These are phyloP conservation scores for Diplodia intermedia DNA, from an alignment of 2,329 filamentous ascomycete species.

Conservation along the genomic window DNA sequence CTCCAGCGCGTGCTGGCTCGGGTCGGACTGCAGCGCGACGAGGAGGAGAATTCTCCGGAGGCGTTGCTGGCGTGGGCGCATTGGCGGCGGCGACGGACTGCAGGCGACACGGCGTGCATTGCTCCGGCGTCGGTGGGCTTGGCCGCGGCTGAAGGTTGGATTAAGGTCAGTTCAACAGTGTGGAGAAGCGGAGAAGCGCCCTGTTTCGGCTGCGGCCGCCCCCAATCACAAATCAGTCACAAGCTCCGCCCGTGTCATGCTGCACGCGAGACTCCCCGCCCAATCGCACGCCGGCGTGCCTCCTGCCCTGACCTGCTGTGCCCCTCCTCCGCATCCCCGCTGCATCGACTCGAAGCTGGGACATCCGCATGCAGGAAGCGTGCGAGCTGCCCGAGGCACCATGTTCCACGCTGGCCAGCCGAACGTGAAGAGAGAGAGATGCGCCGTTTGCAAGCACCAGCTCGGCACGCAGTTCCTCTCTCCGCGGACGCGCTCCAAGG, in stretches of 20 bases:
- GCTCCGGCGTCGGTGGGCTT: slow-evolving; percentile 10
- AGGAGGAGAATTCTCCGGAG: slow-evolving; percentile 12
- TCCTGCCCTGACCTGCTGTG: slow-evolving; percentile 4
- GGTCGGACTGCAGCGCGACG: background rate
- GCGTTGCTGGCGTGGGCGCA: background rate
- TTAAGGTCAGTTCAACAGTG: slow-evolving; percentile 20
- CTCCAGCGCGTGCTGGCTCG: background rate
- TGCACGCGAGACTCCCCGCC: slow-evolving; percentile 5
- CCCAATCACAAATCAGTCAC: background rate
- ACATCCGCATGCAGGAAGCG: background rate
- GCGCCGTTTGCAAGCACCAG: background rate
- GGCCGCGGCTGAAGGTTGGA: slow-evolving; percentile 22
- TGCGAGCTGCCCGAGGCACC: background rate
- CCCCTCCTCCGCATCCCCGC: slow-evolving; percentile 20
- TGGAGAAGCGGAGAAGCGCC: slow-evolving; percentile 23
- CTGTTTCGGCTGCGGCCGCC: slow-evolving; percentile 14
- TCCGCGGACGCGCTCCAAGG: too few species aligned
- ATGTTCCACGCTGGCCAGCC: background rate
- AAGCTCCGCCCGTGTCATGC: slow-evolving; percentile 22
- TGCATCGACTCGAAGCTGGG: background rate
- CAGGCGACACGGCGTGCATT: slow-evolving; percentile 23
- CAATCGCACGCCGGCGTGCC: background rate
- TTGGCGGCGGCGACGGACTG: background rate
- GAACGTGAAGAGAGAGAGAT: background rate
- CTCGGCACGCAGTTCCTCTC: too few species aligned